A percentile compares a stretch with the other conserved stretches of the same genome.
These are phyloP conservation scores for Corylus heterophylla DNA, from an alignment of 306 rosid genomes.

Conservation along the genomic window DNA sequence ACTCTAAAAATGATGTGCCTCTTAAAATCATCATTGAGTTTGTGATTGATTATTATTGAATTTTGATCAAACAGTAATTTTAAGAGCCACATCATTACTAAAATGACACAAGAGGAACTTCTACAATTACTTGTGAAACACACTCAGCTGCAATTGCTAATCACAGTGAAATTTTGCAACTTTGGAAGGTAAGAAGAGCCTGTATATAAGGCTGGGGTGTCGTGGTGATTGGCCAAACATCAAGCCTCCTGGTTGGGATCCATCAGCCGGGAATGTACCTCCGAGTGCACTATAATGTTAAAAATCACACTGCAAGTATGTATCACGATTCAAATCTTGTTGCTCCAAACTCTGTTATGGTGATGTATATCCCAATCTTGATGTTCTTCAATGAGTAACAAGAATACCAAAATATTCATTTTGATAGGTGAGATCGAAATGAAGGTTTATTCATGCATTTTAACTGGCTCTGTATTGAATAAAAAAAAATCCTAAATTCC, in stretches of 20 bases:
- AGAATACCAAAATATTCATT: neutral
- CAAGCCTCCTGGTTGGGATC: slow-evolving; percentile 98
- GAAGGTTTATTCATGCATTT: neutral
- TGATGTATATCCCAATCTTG: too few relatives aligned
- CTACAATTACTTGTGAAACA: neutral
- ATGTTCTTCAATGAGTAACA: too few relatives aligned
- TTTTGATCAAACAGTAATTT: too few relatives aligned
- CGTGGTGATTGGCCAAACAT: slow-evolving; percentile 98
- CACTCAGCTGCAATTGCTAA: neutral
- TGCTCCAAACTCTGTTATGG: neutral
- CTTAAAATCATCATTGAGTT: too few relatives aligned
- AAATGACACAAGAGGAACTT: too few relatives aligned
- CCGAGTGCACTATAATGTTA: slow-evolving; percentile 9
- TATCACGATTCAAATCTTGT: neutral
- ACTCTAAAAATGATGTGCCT: too few relatives aligned
- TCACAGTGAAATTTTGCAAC: neutral
- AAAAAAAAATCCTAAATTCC: too few relatives aligned
- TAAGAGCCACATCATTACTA: too few relatives aligned
- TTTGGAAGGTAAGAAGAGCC: slow-evolving; percentile 73
- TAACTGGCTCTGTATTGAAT: neutral
- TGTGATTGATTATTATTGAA: too few relatives aligned
- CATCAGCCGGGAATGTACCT: slow-evolving; percentile 46
- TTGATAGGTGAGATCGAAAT: neutral
- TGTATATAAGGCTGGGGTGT: slow-evolving; percentile 87
- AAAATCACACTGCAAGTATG: neutral